Evolutionary conservation across 192 early-diverging fungal genomes (phyloP).

Genomic region (Entomortierella beljakovae): DNA sequence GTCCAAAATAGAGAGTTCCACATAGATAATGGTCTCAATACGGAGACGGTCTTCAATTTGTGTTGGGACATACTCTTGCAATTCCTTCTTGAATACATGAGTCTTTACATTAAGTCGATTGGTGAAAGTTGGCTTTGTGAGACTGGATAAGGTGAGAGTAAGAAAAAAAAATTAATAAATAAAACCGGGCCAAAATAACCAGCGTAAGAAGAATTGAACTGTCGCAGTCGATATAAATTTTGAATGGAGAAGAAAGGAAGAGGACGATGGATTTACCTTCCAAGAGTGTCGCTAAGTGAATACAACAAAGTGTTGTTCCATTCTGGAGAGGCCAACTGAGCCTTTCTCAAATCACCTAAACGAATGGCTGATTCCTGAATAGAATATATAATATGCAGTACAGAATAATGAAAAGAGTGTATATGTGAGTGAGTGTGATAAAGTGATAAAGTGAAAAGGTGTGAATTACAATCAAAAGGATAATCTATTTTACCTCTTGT

Average conservation of each 20-base stretch:
- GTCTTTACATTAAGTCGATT: constrained; percentile 54
- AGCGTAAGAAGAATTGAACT: too few relatives aligned
- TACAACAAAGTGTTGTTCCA: constrained; percentile 25
- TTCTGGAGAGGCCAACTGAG: constrained; percentile 30
- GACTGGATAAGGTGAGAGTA: background rate
- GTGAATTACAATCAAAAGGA: too few relatives aligned
- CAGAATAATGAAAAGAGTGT: background rate
- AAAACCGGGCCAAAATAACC: background rate
- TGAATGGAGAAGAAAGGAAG: background rate
- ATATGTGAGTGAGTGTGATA: background rate
- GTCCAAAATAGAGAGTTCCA: constrained; percentile 51
- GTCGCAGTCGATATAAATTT: too few relatives aligned
- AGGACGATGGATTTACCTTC: constrained; percentile 22
- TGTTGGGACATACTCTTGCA: constrained; percentile 50
- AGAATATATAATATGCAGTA: background rate
- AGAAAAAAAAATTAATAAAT: too few relatives aligned
- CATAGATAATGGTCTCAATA: constrained; percentile 55
- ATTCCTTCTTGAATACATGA: constrained; percentile 53
- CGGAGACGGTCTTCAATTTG: constrained; percentile 56
- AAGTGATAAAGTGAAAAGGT: background rate
- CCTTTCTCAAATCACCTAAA: constrained; percentile 26
- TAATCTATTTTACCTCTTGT: constrained; percentile 17
- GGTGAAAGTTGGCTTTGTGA: constrained; percentile 14
- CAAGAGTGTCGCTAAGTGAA: constrained; percentile 23
- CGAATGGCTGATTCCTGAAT: constrained; percentile 23